phyloP scores from a whole-genome alignment of 1,139 yeast species.

The Yamadazyma friedrichii region DNA sequence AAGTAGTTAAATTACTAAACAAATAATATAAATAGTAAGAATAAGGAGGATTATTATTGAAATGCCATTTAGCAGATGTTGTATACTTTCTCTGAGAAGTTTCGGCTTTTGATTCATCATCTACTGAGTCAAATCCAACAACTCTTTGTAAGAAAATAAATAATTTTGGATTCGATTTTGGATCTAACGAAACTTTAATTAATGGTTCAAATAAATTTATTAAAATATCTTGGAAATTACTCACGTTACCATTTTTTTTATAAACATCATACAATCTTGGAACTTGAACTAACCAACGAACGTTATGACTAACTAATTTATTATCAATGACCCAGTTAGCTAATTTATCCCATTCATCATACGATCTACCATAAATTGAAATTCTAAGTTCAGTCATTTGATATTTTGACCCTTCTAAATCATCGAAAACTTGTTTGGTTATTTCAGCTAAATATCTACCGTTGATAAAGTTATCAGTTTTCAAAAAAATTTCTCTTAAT shows the following conservation, averaged over 20 bases:
- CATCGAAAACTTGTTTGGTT: conserved; percentile 89
- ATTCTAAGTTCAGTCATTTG: conserved; percentile 97
- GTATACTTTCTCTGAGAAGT: conserved; percentile 81
- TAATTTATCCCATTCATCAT: conserved; percentile 91
- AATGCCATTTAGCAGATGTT: conserved; percentile 77
- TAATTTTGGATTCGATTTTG: conserved; percentile 82
- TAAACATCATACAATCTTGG: conserved; percentile 92
- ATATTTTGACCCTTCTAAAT: conserved; percentile 90
- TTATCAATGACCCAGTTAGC: conserved; percentile 96
- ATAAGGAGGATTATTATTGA: conserved; percentile 88
- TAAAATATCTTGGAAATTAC: conserved; percentile 72
- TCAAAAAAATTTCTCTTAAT: conserved; percentile 89
- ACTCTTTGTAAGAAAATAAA: conserved; percentile 88
- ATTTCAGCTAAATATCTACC: conserved; percentile 92
- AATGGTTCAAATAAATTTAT: conserved; percentile 84
- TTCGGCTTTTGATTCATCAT: conserved; percentile 94
- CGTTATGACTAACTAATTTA: conserved; percentile 87
- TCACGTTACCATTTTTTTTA: conserved; percentile 70
- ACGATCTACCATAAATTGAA: conserved; percentile 86
- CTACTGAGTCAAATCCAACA: conserved; percentile 97
- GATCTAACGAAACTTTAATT: conserved; percentile 85
- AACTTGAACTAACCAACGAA: conserved; percentile 94
- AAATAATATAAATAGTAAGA: conserved; percentile 89
- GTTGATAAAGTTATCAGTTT: conserved; percentile 88
- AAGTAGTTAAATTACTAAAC: conserved; percentile 79